Base-by-base conservation (phyloP, 176 grass and related monocot species). In the Neostapfia colusana region DNA sequence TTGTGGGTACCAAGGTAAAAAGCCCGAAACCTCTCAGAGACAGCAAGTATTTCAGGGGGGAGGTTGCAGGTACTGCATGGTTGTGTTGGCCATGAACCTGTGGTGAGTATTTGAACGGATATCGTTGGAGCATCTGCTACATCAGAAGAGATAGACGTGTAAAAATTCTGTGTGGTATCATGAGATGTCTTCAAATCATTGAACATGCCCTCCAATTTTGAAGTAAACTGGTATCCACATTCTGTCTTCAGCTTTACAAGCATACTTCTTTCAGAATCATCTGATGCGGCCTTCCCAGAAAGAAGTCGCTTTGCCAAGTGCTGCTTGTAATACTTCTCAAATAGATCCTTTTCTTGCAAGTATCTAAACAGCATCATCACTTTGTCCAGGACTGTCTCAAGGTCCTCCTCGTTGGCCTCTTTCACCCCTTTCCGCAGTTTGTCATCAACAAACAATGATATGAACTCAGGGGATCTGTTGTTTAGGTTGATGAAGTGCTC, bases 1-100 rank as follows among this genome's bases (percentile, higher is more conserved):
- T 82, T 95, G 72, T 95, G 92, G 9, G 92, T 95, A 74, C 92
- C 92, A 83, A 95, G 84, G 72, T 95, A 95, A 69, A 82, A 95
- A 26, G 86, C 46, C 68, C 76, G 84, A 56, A 95, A 91, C 73
- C 61, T 95, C 86, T 95, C 92, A 24, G 89, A 95, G 34, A 95
- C 77, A 31, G 66, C 37, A 6, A 89, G 48, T 34, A 95, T 87
- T 78, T 95, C 89, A 76, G 73, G 75, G 7, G 92, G 92, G n/a
- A 95, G 86, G 44, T 91, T 95, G 77, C 92, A 91, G 38, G 86
- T 50, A n/a, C 63, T 63, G 67, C 84, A 84, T 38, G 80, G 58
- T 69, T 95, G 92, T 28, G 92, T 95, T 50, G 92, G 92, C 92
- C 89, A 95, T 71, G 92, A 95, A 12, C 92, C 89, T 50, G 86